Conservation (phyloP, 768 basidiomycete species). For the Inosperma sp. region DNA sequence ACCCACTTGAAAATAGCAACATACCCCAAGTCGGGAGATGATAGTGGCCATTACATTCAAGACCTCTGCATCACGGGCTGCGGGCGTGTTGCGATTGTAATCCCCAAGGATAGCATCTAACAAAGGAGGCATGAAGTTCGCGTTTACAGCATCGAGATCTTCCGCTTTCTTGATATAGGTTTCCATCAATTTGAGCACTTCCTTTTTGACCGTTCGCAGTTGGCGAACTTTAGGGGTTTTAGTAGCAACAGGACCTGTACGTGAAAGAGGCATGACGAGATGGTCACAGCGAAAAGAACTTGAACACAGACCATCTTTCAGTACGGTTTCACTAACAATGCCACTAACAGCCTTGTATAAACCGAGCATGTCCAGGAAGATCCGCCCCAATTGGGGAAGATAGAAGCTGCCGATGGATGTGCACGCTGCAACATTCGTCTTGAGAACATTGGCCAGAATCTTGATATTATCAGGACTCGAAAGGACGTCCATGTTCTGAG, state of each 20-base stretch:
- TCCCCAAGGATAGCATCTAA: constrained; percentile 98
- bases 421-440: constrained; percentile 98
- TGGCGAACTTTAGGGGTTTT: constrained; percentile 96
- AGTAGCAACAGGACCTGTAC: constrained; percentile 86
- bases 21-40: constrained; percentile 79
- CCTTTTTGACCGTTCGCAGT: constrained; percentile 95
- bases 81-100: constrained; percentile 90
- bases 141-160: constrained; percentile 89
- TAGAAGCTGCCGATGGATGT: constrained; percentile 97
- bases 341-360: constrained; percentile 96
- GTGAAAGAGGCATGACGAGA: constrained; percentile 12
- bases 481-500: constrained; percentile 87
- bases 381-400: constrained; percentile 90
- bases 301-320: constrained; percentile 61
- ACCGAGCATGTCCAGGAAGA: constrained; percentile 98
- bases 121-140: constrained; percentile 88
- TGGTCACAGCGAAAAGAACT: background rate
- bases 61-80: constrained; percentile 94
- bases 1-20: constrained; percentile 30
- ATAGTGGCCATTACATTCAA: constrained; percentile 97
- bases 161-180: constrained; percentile 97
- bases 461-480: constrained; percentile 92
- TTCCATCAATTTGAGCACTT: constrained; percentile 95
- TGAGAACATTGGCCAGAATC: constrained; percentile 92
- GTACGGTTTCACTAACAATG: constrained; percentile 91